Conservation (phyloP, 1,139 yeast species). For the Suhomyces ambrosiae region DNA sequence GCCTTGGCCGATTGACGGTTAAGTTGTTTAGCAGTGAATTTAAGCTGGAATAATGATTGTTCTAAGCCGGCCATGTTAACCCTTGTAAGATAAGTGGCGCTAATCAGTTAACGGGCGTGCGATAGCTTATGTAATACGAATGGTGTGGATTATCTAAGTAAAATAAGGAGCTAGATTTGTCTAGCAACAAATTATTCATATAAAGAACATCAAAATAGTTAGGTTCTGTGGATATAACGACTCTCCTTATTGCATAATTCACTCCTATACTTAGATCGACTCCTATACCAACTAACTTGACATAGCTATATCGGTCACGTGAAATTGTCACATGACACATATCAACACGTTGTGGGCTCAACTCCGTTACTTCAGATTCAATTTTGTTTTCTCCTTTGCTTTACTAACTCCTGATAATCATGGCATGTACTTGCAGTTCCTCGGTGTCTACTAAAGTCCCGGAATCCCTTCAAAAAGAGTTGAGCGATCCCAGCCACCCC, state of each 20-base stretch:
- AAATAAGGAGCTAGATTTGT: no score
- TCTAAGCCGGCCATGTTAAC: conserved; percentile 47
- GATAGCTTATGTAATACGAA: neutral
- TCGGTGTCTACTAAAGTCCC: conserved; percentile 1
- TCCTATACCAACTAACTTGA: no score
- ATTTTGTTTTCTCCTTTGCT: no score
- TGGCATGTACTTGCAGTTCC: conserved; percentile 1
- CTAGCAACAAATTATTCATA: no score
- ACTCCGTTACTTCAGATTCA: no score
- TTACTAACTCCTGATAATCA: neutral
- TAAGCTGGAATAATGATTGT: conserved; percentile 49
- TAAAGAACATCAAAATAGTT: no score
- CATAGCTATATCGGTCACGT: no score
- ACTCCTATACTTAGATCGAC: no score
- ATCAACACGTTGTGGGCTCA: neutral
- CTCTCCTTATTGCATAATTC: no score
- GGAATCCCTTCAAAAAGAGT: conserved; percentile 6
- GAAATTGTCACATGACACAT: no score
- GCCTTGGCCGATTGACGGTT: conserved; percentile 89
- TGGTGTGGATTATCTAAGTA: no score
- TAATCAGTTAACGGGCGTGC: neutral
- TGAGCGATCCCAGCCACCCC: conserved; percentile 65
- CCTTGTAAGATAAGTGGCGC: neutral
- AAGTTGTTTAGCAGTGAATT: conserved; percentile 92
- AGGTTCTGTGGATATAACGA: no score